These are phyloP conservation scores for Aspergillus pseudonomiae DNA, from an alignment of 2,329 filamentous ascomycete genomes.

Conservation along the genomic window DNA sequence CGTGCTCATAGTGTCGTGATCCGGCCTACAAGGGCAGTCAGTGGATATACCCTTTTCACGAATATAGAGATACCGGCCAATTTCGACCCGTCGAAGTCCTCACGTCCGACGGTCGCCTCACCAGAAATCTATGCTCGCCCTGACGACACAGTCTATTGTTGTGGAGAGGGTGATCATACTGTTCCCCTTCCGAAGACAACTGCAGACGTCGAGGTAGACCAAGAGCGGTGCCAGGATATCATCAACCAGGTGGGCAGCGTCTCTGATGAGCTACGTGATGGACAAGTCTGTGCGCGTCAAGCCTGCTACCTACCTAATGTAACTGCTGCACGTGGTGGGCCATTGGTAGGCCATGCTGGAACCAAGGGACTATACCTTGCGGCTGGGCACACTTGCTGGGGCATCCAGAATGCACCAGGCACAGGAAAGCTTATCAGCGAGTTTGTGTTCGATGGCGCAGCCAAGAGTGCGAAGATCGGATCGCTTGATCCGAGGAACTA, in stretches of 20 bases:
- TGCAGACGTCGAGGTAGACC: constrained; percentile 75
- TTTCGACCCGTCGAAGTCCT: constrained; percentile 54
- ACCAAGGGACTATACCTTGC: constrained; percentile 78
- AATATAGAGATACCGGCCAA: constrained; percentile 73
- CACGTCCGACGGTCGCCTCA: constrained; percentile 66
- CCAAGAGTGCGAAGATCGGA: constrained; percentile 68
- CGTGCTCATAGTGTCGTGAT: constrained; percentile 68
- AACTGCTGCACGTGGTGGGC: constrained; percentile 59
- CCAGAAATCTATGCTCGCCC: constrained; percentile 95
- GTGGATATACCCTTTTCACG: constrained; percentile 67
- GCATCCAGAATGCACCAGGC: constrained; percentile 91
- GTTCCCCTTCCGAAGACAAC: constrained; percentile 76
- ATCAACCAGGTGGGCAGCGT: constrained; percentile 70
- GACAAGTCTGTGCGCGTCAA: constrained; percentile 74
- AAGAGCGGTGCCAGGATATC: constrained; percentile 79
- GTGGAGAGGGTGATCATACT: constrained; percentile 80
- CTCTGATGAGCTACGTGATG: constrained; percentile 62
- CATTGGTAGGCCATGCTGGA: constrained; percentile 75
- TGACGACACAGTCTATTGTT: constrained; percentile 88
- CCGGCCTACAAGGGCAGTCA: constrained; percentile 55
- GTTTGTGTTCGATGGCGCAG: constrained; percentile 72
- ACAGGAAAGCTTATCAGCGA: constrained; percentile 83
- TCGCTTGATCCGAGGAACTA: constrained; percentile 69
- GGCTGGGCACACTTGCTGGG: constrained; percentile 95
- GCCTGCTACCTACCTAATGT: constrained; percentile 92